Conservation (phyloP, 805 yeast genomes). For the Wickerhamiella shivajii region DNA sequence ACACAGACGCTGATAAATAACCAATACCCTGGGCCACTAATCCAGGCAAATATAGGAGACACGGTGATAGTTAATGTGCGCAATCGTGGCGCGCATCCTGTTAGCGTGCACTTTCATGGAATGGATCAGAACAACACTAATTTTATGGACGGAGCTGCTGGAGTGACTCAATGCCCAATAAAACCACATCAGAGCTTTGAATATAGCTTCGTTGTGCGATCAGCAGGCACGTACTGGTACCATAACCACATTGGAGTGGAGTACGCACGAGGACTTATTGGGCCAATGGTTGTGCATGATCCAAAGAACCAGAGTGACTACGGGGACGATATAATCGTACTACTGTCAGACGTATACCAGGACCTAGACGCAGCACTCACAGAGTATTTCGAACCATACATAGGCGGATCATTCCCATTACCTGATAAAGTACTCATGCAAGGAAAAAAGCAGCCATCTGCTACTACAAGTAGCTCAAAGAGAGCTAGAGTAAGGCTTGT, state of each 20-base stretch:
- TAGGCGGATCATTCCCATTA: conserved; percentile 28
- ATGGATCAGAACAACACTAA: conserved; percentile 33
- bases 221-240: conserved; percentile 41
- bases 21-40: conserved; percentile 36
- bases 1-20: conserved; percentile 29
- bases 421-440: conserved; percentile 32
- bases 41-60: conserved; percentile 30
- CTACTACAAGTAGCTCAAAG: conserved; percentile 11
- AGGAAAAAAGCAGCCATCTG: conserved; percentile 21
- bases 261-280: conserved; percentile 35
- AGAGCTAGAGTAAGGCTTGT: conserved; percentile 19
- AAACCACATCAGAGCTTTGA: conserved; percentile 29
- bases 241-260: conserved; percentile 38
- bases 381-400: conserved; percentile 28
- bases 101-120: conserved; percentile 43
- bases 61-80: conserved; percentile 25
- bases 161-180: conserved; percentile 38
- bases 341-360: conserved; percentile 31
- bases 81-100: conserved; percentile 27
- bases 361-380: conserved; percentile 25
- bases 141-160: conserved; percentile 38
- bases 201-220: conserved; percentile 30
- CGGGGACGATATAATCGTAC: conserved; percentile 25
- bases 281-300: conserved; percentile 33
- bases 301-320: conserved; percentile 9